phyloP scores from a whole-genome alignment of 192 early-diverging fungal genomes.

The Mortierella hygrophila region DNA sequence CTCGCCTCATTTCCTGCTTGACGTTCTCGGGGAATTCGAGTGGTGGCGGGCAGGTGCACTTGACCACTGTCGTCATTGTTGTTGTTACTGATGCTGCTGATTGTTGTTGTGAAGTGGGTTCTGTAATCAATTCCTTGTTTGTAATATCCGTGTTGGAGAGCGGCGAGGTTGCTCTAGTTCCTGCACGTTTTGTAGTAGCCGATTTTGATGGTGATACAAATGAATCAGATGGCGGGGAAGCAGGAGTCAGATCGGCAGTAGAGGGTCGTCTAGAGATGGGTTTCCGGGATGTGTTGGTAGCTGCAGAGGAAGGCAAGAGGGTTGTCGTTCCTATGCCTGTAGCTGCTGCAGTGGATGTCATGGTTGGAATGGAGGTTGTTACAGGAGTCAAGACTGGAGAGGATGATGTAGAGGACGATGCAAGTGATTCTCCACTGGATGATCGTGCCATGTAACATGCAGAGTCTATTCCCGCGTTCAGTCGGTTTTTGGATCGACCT shows the following conservation, averaged over 20 bases:
- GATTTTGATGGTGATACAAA: conserved; percentile 4
- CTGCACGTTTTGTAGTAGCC: not conserved
- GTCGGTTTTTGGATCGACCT: conserved; percentile 26
- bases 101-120: not conserved
- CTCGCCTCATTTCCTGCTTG: conserved; percentile 35
- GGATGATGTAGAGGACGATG: conserved; percentile 14
- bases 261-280: conserved; percentile 19
- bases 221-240: not conserved
- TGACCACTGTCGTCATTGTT: not conserved
- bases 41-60: conserved; percentile 29
- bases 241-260: not conserved
- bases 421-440: conserved; percentile 18
- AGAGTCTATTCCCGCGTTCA: conserved; percentile 36
- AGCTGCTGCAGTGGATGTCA: not conserved
- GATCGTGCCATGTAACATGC: conserved; percentile 42
- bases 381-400: conserved; percentile 23
- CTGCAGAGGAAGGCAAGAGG: not conserved
- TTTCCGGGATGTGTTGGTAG: conserved; percentile 13
- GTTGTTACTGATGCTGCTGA: too few relatives aligned
- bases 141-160: not conserved
- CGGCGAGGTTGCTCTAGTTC: not conserved
- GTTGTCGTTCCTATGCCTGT: not conserved
- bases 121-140: not conserved
- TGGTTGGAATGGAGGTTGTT: not conserved
- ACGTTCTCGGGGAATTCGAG: conserved; percentile 40